A percentile compares a stretch with the other conserved stretches of the same genome.
phyloP scores from a whole-genome alignment of 225 moss, liverwort and hornwort genomes.

The Antitrichia curtipendula region DNA sequence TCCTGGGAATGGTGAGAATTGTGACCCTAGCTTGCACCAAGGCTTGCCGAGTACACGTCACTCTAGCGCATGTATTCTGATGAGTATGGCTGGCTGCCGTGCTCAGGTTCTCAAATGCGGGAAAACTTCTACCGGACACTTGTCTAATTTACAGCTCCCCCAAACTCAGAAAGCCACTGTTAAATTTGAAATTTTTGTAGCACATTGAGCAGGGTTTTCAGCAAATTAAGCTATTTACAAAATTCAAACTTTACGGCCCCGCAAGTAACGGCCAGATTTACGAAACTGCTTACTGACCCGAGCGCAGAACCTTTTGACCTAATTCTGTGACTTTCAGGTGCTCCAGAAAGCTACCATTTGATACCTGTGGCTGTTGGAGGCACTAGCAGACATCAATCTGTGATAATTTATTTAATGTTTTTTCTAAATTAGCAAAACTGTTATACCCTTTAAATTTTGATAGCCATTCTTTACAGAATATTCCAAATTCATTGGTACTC shows the following conservation, averaged over 20 bases:
- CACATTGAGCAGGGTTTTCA: background rate
- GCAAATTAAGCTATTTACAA: background rate
- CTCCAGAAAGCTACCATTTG: no score
- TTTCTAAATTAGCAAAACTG: background rate
- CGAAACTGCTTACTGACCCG: background rate
- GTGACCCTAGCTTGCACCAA: background rate
- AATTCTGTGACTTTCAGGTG: background rate
- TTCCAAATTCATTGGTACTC: no score
- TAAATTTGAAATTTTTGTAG: background rate
- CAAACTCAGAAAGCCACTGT: background rate
- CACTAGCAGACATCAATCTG: background rate
- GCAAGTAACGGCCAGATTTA: background rate
- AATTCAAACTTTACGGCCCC: background rate
- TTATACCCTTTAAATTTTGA: no score
- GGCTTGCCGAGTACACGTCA: background rate
- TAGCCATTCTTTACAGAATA: no score
- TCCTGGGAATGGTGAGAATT: background rate
- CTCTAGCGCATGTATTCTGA: background rate
- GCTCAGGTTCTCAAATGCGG: background rate
- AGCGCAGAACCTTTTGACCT: background rate
- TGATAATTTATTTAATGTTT: background rate
- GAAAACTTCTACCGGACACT: background rate
- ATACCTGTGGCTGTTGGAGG: background rate
- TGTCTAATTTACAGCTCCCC: no score
- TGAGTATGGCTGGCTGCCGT: background rate